Evolutionary conservation across 2,329 filamentous ascomycete genomes (phyloP).

Genomic region (Claviceps sp.): DNA sequence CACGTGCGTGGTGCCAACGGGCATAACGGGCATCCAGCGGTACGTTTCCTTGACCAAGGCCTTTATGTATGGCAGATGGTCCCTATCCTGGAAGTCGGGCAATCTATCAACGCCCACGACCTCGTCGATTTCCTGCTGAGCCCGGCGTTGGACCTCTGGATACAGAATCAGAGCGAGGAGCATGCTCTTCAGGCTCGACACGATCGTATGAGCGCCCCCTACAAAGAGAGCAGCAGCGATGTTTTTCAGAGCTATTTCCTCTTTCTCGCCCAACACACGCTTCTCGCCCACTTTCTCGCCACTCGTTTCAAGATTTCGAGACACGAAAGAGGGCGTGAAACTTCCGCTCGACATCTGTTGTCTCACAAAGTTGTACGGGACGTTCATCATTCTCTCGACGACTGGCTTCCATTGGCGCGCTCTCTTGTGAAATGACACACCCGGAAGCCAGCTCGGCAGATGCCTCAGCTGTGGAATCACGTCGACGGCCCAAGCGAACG

Average conservation of each 20-base stretch:
- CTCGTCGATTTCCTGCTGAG: slow-evolving; percentile 26
- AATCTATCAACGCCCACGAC: slow-evolving; percentile 28
- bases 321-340: slow-evolving; percentile 14
- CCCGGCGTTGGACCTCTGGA: slow-evolving; percentile 26
- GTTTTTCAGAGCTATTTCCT: slow-evolving; percentile 2
- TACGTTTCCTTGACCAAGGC: slow-evolving; percentile 17
- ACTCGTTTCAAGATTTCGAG: slow-evolving; percentile 4
- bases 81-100: slow-evolving; percentile 28
- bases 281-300: not conserved
- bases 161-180: slow-evolving; percentile 32
- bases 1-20: slow-evolving; percentile 24
- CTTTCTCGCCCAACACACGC: not conserved
- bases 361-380: slow-evolving; percentile 18
- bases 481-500: slow-evolving; percentile 21
- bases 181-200: slow-evolving; percentile 14
- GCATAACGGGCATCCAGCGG: slow-evolving; percentile 18
- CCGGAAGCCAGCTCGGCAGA: slow-evolving; percentile 18
- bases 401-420: slow-evolving; percentile 14
- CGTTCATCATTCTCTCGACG: slow-evolving; percentile 8
- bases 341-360: slow-evolving; percentile 13
- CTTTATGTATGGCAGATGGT: slow-evolving; percentile 28
- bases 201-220: slow-evolving; percentile 8
- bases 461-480: slow-evolving; percentile 17
- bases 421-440: slow-evolving; percentile 16
- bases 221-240: slow-evolving; percentile 3